These are phyloP conservation scores for Lactarius akahatsu DNA, from an alignment of 768 basidiomycete species.

Conservation along the genomic window DNA sequence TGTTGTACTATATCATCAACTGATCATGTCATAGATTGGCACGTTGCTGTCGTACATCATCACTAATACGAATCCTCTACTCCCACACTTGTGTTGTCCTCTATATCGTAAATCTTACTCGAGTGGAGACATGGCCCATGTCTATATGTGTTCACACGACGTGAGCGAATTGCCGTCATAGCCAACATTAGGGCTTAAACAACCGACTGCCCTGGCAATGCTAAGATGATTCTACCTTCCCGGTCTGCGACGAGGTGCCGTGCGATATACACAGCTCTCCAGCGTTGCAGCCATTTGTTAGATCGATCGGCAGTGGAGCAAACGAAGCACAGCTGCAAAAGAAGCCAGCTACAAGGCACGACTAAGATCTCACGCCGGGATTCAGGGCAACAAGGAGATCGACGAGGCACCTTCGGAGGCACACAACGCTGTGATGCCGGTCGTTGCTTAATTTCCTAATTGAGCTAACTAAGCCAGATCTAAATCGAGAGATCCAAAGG, in stretches of 20 bases:
- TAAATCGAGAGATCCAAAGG: neutral
- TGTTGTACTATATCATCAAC: neutral
- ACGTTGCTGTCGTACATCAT: neutral
- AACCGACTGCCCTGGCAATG: neutral
- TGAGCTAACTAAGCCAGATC: slow-evolving; percentile 3
- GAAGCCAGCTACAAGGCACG: slow-evolving; percentile 3
- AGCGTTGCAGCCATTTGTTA: neutral
- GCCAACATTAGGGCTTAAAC: neutral
- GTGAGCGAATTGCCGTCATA: neutral
- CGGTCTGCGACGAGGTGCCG: neutral
- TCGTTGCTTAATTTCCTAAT: neutral
- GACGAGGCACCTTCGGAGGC: slow-evolving; percentile 5
- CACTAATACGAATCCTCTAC: neutral
- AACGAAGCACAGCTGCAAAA: slow-evolving; percentile 4
- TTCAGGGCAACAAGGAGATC: neutral
- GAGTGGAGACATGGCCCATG: neutral
- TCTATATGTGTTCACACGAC: neutral
- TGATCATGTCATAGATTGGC: neutral
- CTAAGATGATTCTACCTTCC: neutral
- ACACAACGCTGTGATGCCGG: neutral
- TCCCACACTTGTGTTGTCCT: neutral
- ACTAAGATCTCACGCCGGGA: neutral
- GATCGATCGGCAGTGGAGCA: neutral
- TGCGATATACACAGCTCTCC: neutral
- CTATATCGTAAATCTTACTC: neutral